Base-by-base conservation (phyloP, 805 yeast genomes). In the Komagataella mondaviorum region DNA sequence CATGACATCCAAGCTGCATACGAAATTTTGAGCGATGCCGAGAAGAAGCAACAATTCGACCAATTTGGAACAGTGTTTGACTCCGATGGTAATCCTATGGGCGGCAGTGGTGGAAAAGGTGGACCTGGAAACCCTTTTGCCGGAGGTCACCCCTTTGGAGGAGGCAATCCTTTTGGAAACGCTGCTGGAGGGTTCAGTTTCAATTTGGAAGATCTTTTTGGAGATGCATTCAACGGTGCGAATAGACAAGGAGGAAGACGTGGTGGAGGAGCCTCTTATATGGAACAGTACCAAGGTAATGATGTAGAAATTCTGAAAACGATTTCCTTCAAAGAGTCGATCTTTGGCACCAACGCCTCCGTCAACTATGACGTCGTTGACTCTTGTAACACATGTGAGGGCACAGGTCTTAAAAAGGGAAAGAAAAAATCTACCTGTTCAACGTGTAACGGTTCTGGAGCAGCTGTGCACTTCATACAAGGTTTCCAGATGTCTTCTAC, bases 401-500 rank as follows among this genome's bases (percentile, higher is more conserved):
- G 98, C 6, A 71, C 85, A 10, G 99, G 99, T 2, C 67, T 93
- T 69, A 88, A 91, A 64, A 61, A 71, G 12, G 91, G 90, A 23
- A 79, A 78, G 54, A 76, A 78, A 66, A 85, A 87, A 61, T 69
- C 80, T 8, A 86, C 96, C 0, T 93, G 99, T 72, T 70, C 78
- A 1, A 69, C 87, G 2, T 93, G 99, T 72, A 88, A 88, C 52
- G 99, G 99, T 53, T 79, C 96, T 0, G 99, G 99, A 4, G 84
- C 90, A 43, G 80, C 84, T 16, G 85, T 89, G 18, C 97, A 91
- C 60, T 73, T 81, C 48, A 76, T 86, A 63, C 83, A 83, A 57
- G 98, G 98, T 0, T 93, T 91, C 77, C 96, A 90, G 60, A 89
- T 93, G 96, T 83, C 96, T 2, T 81, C 96, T 0, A 88, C 96